Evolutionary conservation across 345 rosid species (phyloP), one percentile per base, ranked within the genome.

Genomic region (Rhizophora mangle): DNA sequence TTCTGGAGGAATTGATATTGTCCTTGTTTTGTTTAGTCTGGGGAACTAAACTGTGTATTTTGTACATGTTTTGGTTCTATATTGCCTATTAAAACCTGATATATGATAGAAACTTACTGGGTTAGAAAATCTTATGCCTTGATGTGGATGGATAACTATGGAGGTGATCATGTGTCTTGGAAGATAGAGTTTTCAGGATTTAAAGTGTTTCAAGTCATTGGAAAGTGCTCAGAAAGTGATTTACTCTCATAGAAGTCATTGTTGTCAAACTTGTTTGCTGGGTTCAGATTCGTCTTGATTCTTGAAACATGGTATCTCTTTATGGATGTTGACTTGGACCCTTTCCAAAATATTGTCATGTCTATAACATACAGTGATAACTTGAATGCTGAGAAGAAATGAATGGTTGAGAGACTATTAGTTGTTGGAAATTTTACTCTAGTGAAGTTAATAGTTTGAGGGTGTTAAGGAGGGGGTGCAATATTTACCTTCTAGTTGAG

Each of bases 171-270:
- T 34, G 15, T 49, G 18, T 60, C 32, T 60, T 22, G 58, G 36
- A 24, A 69, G 21, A 22, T 39, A 5, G 60, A 7, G 21, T 5
- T 20, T 8, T 32, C 9, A 1, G 47, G 32, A 49, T 29, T 51
- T 30, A 0, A 30, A 59, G 64, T n/a, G 73, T 21, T 51, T 20
- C 16, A 30, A 60, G 57, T n/a, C 62, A 47, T 20, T 51, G 26
- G 34, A 24, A 20, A 46, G 67, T 70, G 62, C 67, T 55, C 16
- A 54, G 26, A 24, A 62, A 62, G 61, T 52, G 67, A 16, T 56
- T 27, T 27, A 10, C 29, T 27, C 6, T 21, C 4, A 56, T 56
- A 56, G 30, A 56, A 56, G 4, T 56, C 6, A 24, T 24, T 24
- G 60, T 56, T 56, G 60, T 56, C 29, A 21, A 21, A 16, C 29